Evolutionary conservation across 768 basidiomycete species (phyloP).

Genomic region (Galerina marginata): DNA sequence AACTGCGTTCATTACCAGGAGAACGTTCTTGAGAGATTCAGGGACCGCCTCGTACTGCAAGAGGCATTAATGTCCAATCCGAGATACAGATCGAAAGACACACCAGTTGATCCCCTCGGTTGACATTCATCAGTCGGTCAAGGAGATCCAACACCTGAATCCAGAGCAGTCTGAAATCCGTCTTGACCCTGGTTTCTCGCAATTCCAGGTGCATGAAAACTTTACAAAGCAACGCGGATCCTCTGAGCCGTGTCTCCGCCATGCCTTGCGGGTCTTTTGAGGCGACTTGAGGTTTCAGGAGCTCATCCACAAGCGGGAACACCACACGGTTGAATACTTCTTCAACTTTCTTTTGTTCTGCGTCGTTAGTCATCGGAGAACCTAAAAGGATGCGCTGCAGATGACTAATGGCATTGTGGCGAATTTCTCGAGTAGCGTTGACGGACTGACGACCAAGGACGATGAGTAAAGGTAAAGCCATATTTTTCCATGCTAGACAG

Average conservation of each 20-base stretch:
- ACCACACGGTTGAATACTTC: conserved; percentile 89
- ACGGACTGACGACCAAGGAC: conserved; percentile 82
- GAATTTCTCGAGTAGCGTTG: conserved; percentile 83
- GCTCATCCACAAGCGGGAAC: conserved; percentile 91
- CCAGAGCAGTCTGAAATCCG: conserved; percentile 81
- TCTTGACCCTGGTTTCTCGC: conserved; percentile 61
- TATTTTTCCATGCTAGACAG: conserved; percentile 70
- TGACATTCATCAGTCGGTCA: conserved; percentile 87
- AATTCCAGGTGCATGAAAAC: conserved; percentile 93
- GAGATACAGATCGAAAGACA: conserved; percentile 30
- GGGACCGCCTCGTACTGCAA: conserved; percentile 90
- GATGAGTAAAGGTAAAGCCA: conserved; percentile 74
- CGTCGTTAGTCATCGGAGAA: conserved; percentile 64
- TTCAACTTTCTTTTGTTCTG: conserved; percentile 67
- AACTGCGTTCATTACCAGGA: conserved; percentile 94
- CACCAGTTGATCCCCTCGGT: conserved; percentile 87
- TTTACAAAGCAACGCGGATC: conserved; percentile 91
- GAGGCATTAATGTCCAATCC: neutral
- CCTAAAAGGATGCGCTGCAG: conserved; percentile 87
- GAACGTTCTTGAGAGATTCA: conserved; percentile 95
- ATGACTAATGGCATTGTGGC: conserved; percentile 78
- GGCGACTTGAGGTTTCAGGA: conserved; percentile 83
- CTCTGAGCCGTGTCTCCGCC: conserved; percentile 88
- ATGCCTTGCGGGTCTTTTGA: conserved; percentile 84
- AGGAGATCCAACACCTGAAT: conserved; percentile 88